Conservation (phyloP, 2,329 filamentous ascomycete genomes). For the Colletotrichum tabaci region DNA sequence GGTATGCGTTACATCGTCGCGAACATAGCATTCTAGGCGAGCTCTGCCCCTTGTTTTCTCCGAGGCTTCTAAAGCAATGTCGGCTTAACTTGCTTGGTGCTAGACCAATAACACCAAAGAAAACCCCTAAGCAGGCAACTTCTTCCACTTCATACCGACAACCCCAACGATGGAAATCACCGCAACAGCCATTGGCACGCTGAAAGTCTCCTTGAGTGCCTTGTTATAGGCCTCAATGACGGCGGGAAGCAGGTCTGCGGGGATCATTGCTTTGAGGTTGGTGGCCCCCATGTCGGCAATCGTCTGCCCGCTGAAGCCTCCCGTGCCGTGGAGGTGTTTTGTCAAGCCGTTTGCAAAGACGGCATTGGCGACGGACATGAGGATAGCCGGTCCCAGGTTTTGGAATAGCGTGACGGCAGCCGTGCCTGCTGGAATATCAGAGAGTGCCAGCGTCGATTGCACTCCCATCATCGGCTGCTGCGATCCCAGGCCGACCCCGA, state of each 20-base stretch:
- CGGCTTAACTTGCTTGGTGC: too few species aligned
- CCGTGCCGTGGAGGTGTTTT: conserved; percentile 50
- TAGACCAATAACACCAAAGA: background rate
- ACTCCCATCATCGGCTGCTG: conserved; percentile 48
- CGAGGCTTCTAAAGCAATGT: too few species aligned
- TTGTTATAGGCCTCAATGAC: conserved; percentile 75
- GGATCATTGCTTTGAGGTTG: conserved; percentile 67
- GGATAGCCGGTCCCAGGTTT: conserved; percentile 35
- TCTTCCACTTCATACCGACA: conserved; percentile 38
- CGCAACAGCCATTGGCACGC: conserved; percentile 64
- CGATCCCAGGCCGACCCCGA: conserved; percentile 48
- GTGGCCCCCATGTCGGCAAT: conserved; percentile 66
- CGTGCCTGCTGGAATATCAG: conserved; percentile 36
- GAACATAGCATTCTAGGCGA: too few species aligned
- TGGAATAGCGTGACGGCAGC: conserved; percentile 38
- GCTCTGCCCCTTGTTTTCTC: too few species aligned
- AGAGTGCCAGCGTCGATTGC: conserved; percentile 45
- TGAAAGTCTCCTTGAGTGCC: conserved; percentile 74
- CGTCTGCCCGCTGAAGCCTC: conserved; percentile 29
- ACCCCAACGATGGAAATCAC: conserved; percentile 29
- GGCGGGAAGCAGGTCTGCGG: conserved; percentile 59
- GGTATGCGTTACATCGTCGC: too few species aligned
- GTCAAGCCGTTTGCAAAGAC: conserved; percentile 39
- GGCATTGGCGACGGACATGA: conserved; percentile 36
- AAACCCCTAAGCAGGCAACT: conserved; percentile 17